phyloP scores from a whole-genome alignment of 2,329 filamentous ascomycete species.

The Escovopsis sp. region DNA sequence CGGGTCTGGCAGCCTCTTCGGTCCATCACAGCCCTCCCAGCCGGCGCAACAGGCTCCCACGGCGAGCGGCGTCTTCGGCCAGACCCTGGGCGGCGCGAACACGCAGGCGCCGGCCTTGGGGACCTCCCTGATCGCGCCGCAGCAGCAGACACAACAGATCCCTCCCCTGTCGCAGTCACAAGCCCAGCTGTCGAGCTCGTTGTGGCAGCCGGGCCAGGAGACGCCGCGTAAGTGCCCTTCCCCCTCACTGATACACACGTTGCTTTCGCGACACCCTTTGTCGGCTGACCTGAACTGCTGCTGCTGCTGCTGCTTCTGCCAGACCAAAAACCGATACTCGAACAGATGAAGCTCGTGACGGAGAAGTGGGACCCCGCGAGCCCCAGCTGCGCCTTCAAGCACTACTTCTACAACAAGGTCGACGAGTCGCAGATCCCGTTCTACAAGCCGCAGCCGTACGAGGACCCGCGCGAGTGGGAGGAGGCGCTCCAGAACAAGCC shows the following conservation, averaged over 20 bases:
- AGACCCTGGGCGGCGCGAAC: constrained; percentile 14
- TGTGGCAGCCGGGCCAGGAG: constrained; percentile 39
- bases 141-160: constrained; percentile 28
- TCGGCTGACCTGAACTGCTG: background rate
- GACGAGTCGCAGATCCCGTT: constrained; percentile 61
- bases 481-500: constrained; percentile 71
- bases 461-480: constrained; percentile 70
- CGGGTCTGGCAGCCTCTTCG: constrained; percentile 20
- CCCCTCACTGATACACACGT: background rate
- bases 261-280: background rate
- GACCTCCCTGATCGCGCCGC: constrained; percentile 18
- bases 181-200: constrained; percentile 32
- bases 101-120: constrained; percentile 23
- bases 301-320: background rate
- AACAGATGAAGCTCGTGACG: constrained; percentile 56
- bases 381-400: constrained; percentile 59
- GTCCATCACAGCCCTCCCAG: constrained; percentile 22
- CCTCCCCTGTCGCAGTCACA: constrained; percentile 28
- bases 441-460: constrained; percentile 53
- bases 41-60: constrained; percentile 14
- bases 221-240: constrained; percentile 28
- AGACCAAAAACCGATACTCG: constrained; percentile 56
- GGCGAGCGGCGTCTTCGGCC: constrained; percentile 15
- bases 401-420: constrained; percentile 81
- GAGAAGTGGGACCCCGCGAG: constrained; percentile 60